phyloP scores from a whole-genome alignment of 306 rosid species.

The Casuarina glauca region DNA sequence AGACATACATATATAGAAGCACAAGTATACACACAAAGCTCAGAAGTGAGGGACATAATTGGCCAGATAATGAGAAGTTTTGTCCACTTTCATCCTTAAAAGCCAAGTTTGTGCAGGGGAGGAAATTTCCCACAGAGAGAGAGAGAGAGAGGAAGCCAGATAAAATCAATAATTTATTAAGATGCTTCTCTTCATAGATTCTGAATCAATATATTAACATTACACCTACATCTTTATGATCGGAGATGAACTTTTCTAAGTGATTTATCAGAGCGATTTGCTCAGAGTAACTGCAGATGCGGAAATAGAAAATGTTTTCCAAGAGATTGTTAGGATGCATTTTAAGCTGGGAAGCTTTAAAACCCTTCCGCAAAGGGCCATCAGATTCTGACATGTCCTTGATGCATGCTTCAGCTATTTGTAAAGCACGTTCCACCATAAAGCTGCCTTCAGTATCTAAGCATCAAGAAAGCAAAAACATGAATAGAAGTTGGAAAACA shows the following conservation, averaged over 20 bases:
- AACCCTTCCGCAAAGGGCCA: slow-evolving; percentile 50
- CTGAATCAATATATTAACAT: background rate
- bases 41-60: background rate
- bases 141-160: background rate
- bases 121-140: background rate
- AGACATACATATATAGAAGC: background rate
- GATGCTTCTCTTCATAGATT: background rate
- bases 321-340: slow-evolving; percentile 61
- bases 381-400: slow-evolving; percentile 63
- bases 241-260: slow-evolving; percentile 79
- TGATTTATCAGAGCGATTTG: slow-evolving; percentile 84
- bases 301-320: slow-evolving; percentile 79
- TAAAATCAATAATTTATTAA: no score
- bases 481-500: slow-evolving; percentile 19
- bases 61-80: background rate
- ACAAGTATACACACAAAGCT: background rate
- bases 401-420: slow-evolving; percentile 88
- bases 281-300: slow-evolving; percentile 88
- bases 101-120: background rate
- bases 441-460: slow-evolving; percentile 96
- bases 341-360: slow-evolving; percentile 42
- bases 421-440: slow-evolving; percentile 87
- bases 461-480: slow-evolving; percentile 29
- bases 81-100: background rate
- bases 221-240: slow-evolving; percentile 77